phyloP scores from a whole-genome alignment of 768 basidiomycete species.

The Mycena epipterygia region DNA sequence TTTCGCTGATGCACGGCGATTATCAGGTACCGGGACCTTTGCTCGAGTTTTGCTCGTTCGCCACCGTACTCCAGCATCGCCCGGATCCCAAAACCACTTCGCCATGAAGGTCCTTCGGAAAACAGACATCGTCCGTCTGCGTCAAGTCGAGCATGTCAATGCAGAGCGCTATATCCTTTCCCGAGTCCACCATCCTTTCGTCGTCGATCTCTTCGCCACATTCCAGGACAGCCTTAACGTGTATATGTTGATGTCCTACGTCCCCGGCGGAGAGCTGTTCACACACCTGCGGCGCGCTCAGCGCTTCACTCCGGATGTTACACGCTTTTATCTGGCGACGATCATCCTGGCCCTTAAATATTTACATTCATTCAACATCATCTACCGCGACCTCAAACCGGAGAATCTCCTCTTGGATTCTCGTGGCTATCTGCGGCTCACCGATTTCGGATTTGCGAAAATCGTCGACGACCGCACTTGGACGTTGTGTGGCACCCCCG shows the following conservation, averaged over 20 bases:
- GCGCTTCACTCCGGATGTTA: slow-evolving; percentile 96
- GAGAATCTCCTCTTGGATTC: slow-evolving; percentile 98
- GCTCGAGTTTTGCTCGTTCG: slow-evolving; percentile 93
- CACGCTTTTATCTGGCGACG: slow-evolving; percentile 96
- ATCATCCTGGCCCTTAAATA: slow-evolving; percentile 96
- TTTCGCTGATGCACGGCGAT: slow-evolving; percentile 6
- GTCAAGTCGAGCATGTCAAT: slow-evolving; percentile 98
- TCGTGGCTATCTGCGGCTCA: slow-evolving; percentile 93
- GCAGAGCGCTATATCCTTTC: slow-evolving; percentile 96
- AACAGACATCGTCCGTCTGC: slow-evolving; percentile 86
- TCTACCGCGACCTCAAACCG: slow-evolving; percentile 98
- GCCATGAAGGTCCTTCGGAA: slow-evolving; percentile 94
- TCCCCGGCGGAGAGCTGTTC: slow-evolving; percentile 98
- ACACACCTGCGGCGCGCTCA: slow-evolving; percentile 95
- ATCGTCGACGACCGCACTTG: slow-evolving; percentile 98
- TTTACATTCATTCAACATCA: slow-evolving; percentile 95
- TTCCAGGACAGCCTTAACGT: slow-evolving; percentile 97
- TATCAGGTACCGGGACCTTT: slow-evolving; percentile 95
- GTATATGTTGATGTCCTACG: slow-evolving; percentile 97
- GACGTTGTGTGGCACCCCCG: slow-evolving; percentile 96
- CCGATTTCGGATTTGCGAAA: slow-evolving; percentile 99
- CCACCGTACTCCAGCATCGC: slow-evolving; percentile 64
- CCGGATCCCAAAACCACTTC: slow-evolving; percentile 73
- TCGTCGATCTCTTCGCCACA: slow-evolving; percentile 95
- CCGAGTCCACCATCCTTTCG: slow-evolving; percentile 92